Conservation (phyloP, 2,329 filamentous ascomycete species). For the Diaporthe destruens region DNA sequence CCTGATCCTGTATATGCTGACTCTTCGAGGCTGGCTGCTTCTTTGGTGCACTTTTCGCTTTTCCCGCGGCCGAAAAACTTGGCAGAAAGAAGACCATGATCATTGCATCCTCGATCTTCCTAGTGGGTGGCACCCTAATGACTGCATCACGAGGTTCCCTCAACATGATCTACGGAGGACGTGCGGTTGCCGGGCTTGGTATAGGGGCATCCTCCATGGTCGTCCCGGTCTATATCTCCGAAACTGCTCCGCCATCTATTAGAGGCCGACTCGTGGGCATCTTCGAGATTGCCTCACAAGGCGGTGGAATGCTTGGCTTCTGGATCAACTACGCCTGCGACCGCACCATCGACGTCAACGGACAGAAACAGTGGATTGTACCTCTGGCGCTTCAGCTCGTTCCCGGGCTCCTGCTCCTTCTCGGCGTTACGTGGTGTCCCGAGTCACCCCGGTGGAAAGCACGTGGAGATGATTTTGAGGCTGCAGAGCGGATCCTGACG, state of each 20-base stretch:
- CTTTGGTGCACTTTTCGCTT: slow-evolving; percentile 44
- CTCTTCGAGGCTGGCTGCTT: slow-evolving; percentile 45
- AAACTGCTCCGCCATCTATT: slow-evolving; percentile 70
- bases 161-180: slow-evolving; percentile 49
- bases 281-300: slow-evolving; percentile 69
- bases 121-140: slow-evolving; percentile 50
- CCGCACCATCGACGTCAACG: slow-evolving; percentile 17
- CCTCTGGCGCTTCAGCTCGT: slow-evolving; percentile 6
- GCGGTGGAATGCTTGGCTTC: slow-evolving; percentile 63
- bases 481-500: slow-evolving; percentile 14
- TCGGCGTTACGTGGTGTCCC: slow-evolving; percentile 21
- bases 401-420: slow-evolving; percentile 15
- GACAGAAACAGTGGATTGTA: slow-evolving; percentile 12
- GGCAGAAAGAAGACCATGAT: slow-evolving; percentile 51
- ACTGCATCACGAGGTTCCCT: slow-evolving; percentile 49
- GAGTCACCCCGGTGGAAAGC: slow-evolving; percentile 24
- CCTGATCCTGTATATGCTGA: not conserved
- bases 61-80: slow-evolving; percentile 47
- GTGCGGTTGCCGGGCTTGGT: slow-evolving; percentile 66
- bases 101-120: slow-evolving; percentile 47
- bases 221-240: slow-evolving; percentile 58
- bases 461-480: slow-evolving; percentile 17
- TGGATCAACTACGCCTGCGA: slow-evolving; percentile 60
- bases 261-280: slow-evolving; percentile 71
- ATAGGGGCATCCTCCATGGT: slow-evolving; percentile 61